phyloP scores from a whole-genome alignment of 805 yeast species.

The Clavispora phyllophila region DNA sequence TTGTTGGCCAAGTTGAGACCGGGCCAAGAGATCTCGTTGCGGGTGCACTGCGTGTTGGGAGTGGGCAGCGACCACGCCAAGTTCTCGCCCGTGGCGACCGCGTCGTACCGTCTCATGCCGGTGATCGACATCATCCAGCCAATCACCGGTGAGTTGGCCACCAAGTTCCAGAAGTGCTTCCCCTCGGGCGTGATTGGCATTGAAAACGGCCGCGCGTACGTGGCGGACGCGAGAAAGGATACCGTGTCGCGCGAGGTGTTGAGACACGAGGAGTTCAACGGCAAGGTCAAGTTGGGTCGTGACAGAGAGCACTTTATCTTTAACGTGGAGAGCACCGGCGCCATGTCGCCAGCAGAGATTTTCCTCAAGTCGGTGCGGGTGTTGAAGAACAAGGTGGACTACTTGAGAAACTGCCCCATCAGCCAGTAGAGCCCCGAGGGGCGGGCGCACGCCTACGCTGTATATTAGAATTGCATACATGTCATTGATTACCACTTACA shows the following conservation, averaged over 20 bases:
- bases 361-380: slow-evolving; percentile 86
- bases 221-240: slow-evolving; percentile 87
- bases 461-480: slow-evolving; percentile 3
- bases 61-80: slow-evolving; percentile 95
- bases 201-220: slow-evolving; percentile 64
- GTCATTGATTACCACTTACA: slow-evolving; percentile 21
- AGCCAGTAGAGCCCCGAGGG: slow-evolving; percentile 40
- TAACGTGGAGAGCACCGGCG: slow-evolving; percentile 92
- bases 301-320: slow-evolving; percentile 89
- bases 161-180: slow-evolving; percentile 81
- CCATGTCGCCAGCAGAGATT: slow-evolving; percentile 95
- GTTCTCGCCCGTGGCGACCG: slow-evolving; percentile 95
- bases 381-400: slow-evolving; percentile 78
- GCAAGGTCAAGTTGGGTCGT: slow-evolving; percentile 87
- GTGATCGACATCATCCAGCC: slow-evolving; percentile 71
- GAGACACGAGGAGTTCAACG: slow-evolving; percentile 86
- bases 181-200: slow-evolving; percentile 89
- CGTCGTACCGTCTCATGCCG: slow-evolving; percentile 91
- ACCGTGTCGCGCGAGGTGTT: slow-evolving; percentile 96
- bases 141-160: slow-evolving; percentile 71
- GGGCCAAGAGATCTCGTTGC: slow-evolving; percentile 88
- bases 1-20: slow-evolving; percentile 90
- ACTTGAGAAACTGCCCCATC: slow-evolving; percentile 73
- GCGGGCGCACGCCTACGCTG: not conserved
- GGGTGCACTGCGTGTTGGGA: slow-evolving; percentile 89